Evolutionary conservation across 2,329 filamentous ascomycete genomes (phyloP), one percentile per base, ranked within the genome.

Genomic region (Lasiodiplodia sp.): DNA sequence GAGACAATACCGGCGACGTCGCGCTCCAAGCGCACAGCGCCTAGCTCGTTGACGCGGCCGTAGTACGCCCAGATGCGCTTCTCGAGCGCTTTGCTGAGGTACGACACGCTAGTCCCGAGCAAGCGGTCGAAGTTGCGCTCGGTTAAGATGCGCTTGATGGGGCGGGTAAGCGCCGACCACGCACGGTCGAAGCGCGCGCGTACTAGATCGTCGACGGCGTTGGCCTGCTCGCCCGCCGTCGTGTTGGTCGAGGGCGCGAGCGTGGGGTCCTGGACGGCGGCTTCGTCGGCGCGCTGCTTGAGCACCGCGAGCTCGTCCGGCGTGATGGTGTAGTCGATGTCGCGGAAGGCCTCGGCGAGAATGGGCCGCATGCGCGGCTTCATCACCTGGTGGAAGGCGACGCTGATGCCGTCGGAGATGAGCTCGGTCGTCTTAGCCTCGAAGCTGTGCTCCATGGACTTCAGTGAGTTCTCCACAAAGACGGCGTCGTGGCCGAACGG

Each of bases 321-420:
- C 1, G 85, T 85, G 3, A 93, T 83, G 10, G 75, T 75, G 81
- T 99, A 99, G 80, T 97, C 94, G 25, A 92, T 88, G 75, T 98
- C 95, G 53, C 94, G 91, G 85, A 98, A 98, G 0, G 94, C 90
- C 69, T 99, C 95, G 21, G 89, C 87, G 12, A 99, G 85, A 3
- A 97, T 90, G 0, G 93, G 93, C 0, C 94, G 90, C 16, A 99
- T 85, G 12, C 94, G 92, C 2, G 90, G 88, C 76, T 95, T 95
- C 74, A 97, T 86, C 2, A 98, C 92, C 75, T 94, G 91, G 75
- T 92, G 91, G 78, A 97, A 96, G 55, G 97, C 86, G 5, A 97
- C 94, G 72, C 91, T 88, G 37, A 97, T 87, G 38, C 93, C 93
- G 76, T 98, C 95, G 67, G 88, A 88, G 69, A 97, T 86, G 8